Evolutionary conservation across 768 basidiomycete species (phyloP).

Genomic region (Auriscalpium microsporum): DNA sequence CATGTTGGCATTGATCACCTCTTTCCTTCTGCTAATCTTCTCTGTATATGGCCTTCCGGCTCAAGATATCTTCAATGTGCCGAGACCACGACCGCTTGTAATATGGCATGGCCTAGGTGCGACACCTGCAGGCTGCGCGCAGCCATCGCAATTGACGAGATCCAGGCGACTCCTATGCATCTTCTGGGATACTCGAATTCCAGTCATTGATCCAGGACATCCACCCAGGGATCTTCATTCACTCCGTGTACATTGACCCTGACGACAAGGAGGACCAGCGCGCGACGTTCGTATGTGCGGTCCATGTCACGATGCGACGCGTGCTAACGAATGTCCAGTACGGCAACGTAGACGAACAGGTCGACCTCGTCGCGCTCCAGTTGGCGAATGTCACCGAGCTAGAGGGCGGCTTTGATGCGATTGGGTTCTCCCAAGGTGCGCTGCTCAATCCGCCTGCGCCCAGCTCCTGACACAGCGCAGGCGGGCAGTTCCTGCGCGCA

Average conservation of each 20-base stretch:
- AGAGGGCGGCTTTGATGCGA: conserved; percentile 67
- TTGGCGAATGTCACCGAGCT: conserved; percentile 58
- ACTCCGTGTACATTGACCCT: conserved; percentile 61
- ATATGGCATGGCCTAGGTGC: conserved; percentile 70
- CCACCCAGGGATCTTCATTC: conserved; percentile 70
- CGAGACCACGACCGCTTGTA: conserved; percentile 46
- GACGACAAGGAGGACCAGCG: conserved; percentile 53
- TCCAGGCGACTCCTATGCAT: conserved; percentile 65
- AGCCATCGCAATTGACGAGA: not conserved
- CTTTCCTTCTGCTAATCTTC: not conserved
- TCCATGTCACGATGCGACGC: not conserved
- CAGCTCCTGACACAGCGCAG: conserved; percentile 22
- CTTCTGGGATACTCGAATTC: conserved; percentile 67
- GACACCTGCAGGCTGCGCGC: not conserved
- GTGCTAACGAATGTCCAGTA: conserved; percentile 37
- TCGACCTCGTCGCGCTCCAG: conserved; percentile 57
- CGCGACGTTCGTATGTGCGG: conserved; percentile 53
- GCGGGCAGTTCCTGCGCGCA: conserved; percentile 82
- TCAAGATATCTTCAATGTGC: conserved; percentile 2
- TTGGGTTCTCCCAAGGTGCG: conserved; percentile 79
- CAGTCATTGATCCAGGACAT: conserved; percentile 46
- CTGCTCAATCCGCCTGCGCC: not conserved
- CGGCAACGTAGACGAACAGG: conserved; percentile 67
- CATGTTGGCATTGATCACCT: not conserved
- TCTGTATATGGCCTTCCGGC: conserved; percentile 1